Evolutionary conservation across 2,329 filamentous ascomycete species (phyloP).

Genomic region (Fusarium sp.): DNA sequence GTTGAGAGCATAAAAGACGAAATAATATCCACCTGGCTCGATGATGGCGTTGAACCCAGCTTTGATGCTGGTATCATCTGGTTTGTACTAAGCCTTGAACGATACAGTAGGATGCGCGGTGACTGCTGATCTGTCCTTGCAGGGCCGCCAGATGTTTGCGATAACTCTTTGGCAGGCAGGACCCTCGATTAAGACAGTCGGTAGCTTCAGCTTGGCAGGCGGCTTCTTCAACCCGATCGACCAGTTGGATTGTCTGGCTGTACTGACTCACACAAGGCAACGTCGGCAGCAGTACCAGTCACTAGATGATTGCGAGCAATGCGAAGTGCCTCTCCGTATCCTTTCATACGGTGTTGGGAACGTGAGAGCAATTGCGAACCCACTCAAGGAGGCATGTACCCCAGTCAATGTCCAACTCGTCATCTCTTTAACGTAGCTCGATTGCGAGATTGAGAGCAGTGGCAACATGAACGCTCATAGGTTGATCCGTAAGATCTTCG

Average conservation of each 20-base stretch:
- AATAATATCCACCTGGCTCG: too few relatives aligned
- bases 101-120: too few relatives aligned
- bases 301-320: neutral
- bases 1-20: too few relatives aligned
- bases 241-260: neutral
- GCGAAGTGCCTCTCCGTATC: neutral
- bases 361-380: neutral
- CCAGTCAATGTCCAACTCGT: neutral
- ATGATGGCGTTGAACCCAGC: too few relatives aligned
- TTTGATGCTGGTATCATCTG: too few relatives aligned
- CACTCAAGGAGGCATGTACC: neutral
- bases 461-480: neutral
- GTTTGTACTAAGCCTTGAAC: too few relatives aligned
- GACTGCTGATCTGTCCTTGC: too few relatives aligned
- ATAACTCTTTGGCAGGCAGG: neutral
- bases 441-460: neutral
- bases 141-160: too few relatives aligned
- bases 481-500: neutral
- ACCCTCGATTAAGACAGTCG: neutral
- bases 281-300: neutral
- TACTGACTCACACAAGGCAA: neutral
- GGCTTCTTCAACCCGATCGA: neutral
- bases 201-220: neutral
- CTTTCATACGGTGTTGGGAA: neutral
- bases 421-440: neutral